These are phyloP conservation scores for Phytophthora pini DNA, from an alignment of 352 stramenopile genomes.

Conservation along the genomic window DNA sequence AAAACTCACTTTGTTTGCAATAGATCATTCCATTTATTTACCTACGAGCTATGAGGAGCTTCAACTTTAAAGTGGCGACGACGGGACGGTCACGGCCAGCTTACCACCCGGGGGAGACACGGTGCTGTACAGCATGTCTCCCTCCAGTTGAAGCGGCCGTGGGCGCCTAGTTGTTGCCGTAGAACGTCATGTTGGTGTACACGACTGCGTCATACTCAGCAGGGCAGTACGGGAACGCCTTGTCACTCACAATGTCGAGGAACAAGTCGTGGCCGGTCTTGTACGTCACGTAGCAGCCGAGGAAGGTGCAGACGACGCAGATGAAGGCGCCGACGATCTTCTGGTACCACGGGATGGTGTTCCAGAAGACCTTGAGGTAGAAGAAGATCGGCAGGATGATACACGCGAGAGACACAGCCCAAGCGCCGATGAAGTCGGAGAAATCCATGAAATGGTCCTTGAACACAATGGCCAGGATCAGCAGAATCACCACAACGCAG, in stretches of 20 bases:
- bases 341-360: conserved; percentile 43
- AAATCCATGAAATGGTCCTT: conserved; percentile 71
- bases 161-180: conserved; percentile 39
- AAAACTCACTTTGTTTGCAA: conserved; percentile 20
- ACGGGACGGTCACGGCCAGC: conserved; percentile 29
- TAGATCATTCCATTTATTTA: conserved; percentile 47
- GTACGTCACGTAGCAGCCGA: conserved; percentile 53
- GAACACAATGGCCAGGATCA: conserved; percentile 53
- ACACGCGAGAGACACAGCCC: conserved; percentile 56
- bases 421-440: conserved; percentile 66
- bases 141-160: conserved; percentile 22
- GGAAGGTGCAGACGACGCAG: conserved; percentile 34
- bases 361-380: conserved; percentile 70
- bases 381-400: conserved; percentile 74
- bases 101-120: conserved; percentile 11
- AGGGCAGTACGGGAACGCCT: conserved; percentile 61
- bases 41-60: conserved; percentile 26
- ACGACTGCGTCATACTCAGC: conserved; percentile 44
- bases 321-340: conserved; percentile 37
- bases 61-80: conserved; percentile 17
- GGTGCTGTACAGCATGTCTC: conserved; percentile 24
- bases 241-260: conserved; percentile 31
- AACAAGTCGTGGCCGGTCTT: conserved; percentile 42
- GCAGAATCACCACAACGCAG: conserved; percentile 46
- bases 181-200: conserved; percentile 58